phyloP scores from a whole-genome alignment of 2,329 filamentous ascomycete species.

The Didymella keratinophila region DNA sequence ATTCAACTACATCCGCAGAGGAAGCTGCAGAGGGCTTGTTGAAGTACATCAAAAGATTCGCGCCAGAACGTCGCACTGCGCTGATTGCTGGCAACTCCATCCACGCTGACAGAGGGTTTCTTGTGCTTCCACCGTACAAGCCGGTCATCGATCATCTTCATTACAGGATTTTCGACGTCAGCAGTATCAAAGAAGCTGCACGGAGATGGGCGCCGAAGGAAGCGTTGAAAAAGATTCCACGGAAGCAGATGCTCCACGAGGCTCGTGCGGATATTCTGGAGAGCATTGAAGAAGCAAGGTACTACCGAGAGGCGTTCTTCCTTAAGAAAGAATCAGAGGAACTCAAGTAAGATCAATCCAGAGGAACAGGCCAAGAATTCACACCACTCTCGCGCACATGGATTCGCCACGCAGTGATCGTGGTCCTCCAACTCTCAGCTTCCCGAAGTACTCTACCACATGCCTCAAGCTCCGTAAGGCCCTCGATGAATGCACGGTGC shows the following conservation, averaged over 20 bases:
- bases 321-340: slow-evolving; percentile 17
- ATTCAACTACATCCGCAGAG: slow-evolving; percentile 75
- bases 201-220: slow-evolving; percentile 77
- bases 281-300: slow-evolving; percentile 90
- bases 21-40: slow-evolving; percentile 77
- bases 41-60: slow-evolving; percentile 75
- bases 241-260: slow-evolving; percentile 79
- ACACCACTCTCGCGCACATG: background rate
- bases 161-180: slow-evolving; percentile 92
- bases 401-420: background rate
- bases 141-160: slow-evolving; percentile 79
- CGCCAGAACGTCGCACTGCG: slow-evolving; percentile 71
- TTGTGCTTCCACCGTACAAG: slow-evolving; percentile 76
- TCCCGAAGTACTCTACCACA: background rate
- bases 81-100: slow-evolving; percentile 92
- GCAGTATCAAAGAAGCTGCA: slow-evolving; percentile 88
- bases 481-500: too few species aligned
- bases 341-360: background rate
- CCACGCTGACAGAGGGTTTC: slow-evolving; percentile 85
- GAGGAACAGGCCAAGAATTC: background rate
- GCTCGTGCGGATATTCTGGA: slow-evolving; percentile 91
- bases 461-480: too few species aligned
- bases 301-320: slow-evolving; percentile 79
- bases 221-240: slow-evolving; percentile 68
- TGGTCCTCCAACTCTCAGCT: background rate